Evolutionary conservation across 2,329 filamentous ascomycete species (phyloP), one percentile per base, ranked within the genome.

Genomic region (Cladophialophora chaetospira): DNA sequence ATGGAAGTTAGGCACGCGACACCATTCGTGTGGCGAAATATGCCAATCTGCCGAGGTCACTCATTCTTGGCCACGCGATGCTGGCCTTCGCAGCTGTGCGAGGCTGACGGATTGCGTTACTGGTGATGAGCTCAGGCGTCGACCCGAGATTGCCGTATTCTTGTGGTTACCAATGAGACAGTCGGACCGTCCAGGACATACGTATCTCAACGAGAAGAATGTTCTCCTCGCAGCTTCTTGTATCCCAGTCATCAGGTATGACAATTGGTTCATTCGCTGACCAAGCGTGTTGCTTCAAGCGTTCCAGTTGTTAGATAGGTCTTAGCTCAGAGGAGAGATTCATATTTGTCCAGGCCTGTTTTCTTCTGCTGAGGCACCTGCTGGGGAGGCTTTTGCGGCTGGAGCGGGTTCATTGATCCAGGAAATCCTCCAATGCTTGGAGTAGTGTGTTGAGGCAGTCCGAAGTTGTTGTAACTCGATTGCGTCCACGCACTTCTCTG

Each of bases 321-420:
- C 21, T 3, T 13, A 23, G 19, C 42, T 71, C 63, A 84, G 57
- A 83, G 66, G 60, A 84, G 72, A 68, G 81, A 83, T 63, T 82
- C 79, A 66, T 79, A 83, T 58, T 79, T 80, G 68, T 83, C 81
- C 56, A 83, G 66, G 1, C 80, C 80, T 53, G 69, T 68, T 60
- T 69, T 73, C 59, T 65, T 71, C 51, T 67, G 62, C 26, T 57
- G 56, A 38, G 63, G 58, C 15, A 66, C 59, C 47, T 68, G 63
- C n/a, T 62, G 52, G 13, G 53, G 54, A 51, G 61, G 65, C 31
- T 58, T 61, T 38, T 71, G 69, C 40, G 69, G 61, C 28, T 36
- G 57, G 44, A 53, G 15, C 6, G 55, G 28, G 19, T 47, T 48
- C 65, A 67, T 66, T 28, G 63, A 57, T 21, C 57, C 61, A 45